Percentiles rank a stretch among this genome's conserved stretches.
phyloP scores from a whole-genome alignment of 306 rosid genomes.

The Potentilla sterilis region DNA sequence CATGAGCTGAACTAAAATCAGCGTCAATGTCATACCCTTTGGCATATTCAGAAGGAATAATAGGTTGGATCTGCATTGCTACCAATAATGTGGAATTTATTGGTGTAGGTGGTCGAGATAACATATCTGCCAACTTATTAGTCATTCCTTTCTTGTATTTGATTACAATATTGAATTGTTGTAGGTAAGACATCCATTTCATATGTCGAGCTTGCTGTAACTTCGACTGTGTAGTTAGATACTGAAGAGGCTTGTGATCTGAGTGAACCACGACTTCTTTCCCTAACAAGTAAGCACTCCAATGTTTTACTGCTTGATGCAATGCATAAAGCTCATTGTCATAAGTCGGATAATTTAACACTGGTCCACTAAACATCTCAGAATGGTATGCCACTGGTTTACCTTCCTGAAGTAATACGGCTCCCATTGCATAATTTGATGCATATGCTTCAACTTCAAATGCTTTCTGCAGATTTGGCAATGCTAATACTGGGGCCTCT shows the following conservation, averaged over 20 bases:
- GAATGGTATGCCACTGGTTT: not conserved
- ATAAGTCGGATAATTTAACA: too few species aligned
- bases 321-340: not conserved
- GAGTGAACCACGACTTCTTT: not conserved
- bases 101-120: not conserved
- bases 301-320: not conserved
- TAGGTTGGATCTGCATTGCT: not conserved
- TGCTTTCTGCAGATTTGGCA: too few species aligned
- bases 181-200: slow-evolving; percentile 6
- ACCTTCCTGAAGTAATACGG: not conserved
- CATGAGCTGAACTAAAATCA: not conserved
- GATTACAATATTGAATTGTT: not conserved
- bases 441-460: slow-evolving; percentile 1
- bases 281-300: slow-evolving; percentile 3
- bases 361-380: too few species aligned
- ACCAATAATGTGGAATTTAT: not conserved
- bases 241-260: not conserved
- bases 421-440: not conserved
- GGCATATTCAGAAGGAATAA: not conserved
- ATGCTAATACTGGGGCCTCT: too few species aligned
- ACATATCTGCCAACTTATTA: slow-evolving; percentile 4
- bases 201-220: slow-evolving; percentile 8
- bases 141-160: slow-evolving; percentile 7
- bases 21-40: not conserved
- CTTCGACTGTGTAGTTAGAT: too few species aligned